These are phyloP conservation scores for Chrysanthemum seticuspe DNA, from an alignment of 129 eudicot genomes.

Conservation along the genomic window DNA sequence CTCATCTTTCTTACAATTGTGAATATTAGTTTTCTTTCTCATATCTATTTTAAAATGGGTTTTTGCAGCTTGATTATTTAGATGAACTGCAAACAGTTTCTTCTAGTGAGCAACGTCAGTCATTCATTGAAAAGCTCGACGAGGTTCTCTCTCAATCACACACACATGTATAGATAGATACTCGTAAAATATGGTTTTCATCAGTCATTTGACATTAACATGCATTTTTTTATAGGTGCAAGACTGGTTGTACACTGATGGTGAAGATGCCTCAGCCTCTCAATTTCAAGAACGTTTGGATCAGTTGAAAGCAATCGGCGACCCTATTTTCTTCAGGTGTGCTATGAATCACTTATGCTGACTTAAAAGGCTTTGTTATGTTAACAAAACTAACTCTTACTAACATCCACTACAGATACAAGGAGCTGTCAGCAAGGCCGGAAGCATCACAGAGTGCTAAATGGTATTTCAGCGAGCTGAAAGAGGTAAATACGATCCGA, in stretches of 20 bases:
- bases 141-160: slow-evolving; percentile 53
- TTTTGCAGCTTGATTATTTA: slow-evolving; percentile 65
- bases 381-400: slow-evolving; percentile 23
- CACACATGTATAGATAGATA: neutral
- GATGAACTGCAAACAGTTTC: slow-evolving; percentile 74
- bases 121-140: slow-evolving; percentile 76
- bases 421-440: slow-evolving; percentile 89
- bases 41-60: slow-evolving; percentile 17
- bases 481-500: slow-evolving; percentile 56
- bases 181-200: too few species aligned
- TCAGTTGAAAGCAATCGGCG: slow-evolving; percentile 77
- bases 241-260: slow-evolving; percentile 97
- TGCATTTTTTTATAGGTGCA: slow-evolving; percentile 57
- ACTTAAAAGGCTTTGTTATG: slow-evolving; percentile 8
- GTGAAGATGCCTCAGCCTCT: slow-evolving; percentile 96
- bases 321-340: slow-evolving; percentile 90
- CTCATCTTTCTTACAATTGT: neutral
- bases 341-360: slow-evolving; percentile 15
- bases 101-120: slow-evolving; percentile 68
- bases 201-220: slow-evolving; percentile 2
- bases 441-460: slow-evolving; percentile 68
- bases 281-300: slow-evolving; percentile 81
- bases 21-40: slow-evolving; percentile 21
- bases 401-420: slow-evolving; percentile 43
- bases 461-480: slow-evolving; percentile 62